Base-by-base conservation (phyloP, 2,329 filamentous ascomycete species). In the Xylaria sp. region DNA sequence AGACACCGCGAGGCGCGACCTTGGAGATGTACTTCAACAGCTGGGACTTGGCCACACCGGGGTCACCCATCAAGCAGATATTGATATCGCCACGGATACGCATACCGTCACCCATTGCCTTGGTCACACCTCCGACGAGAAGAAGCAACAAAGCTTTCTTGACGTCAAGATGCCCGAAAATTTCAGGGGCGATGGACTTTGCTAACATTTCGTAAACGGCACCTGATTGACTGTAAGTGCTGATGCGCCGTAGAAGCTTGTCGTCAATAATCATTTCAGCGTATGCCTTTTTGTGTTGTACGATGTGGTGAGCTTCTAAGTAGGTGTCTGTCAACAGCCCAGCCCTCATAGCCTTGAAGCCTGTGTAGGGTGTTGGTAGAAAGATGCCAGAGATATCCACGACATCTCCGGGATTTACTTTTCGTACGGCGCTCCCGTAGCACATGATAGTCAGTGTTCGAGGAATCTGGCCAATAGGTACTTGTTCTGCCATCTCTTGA, bases 1-100 rank as follows among this genome's bases (percentile, higher is more conserved):
- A 94, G 12, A 94, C 91, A 75, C 94, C 94, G 71, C 96, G 93
- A 69, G 96, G 96, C 1, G 96, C 95, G 34, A 99, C 96, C 83
- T 99, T 98, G 72, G 94, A 93, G 78, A 99, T 98, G 80, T 99
- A 99, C 82, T 98, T 98, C 73, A 99, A 87, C 73, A 99, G 84
- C 84, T 99, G 96, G 45, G 96, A 99, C 84, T 99, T 99, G 83
- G 96, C 96, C 78, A 99, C 96, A 93, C 96, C 96, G 79, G 96
- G 96, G 78, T 99, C 96, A 86, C 96, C 96, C 96, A 99, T 99
- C 77, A 99, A 84, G 80, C 96, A 98, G 71, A 99, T 91, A 82
- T 99, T 99, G 85, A 99, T 97, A 78, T 99, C 96, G 76, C 96
- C 96, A 86, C 96, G 93, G 79, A 99, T 99, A 76, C 94, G 92